Evolutionary conservation across 2,329 filamentous ascomycete genomes (phyloP).

Genomic region (Sphaerulina vaccinii): DNA sequence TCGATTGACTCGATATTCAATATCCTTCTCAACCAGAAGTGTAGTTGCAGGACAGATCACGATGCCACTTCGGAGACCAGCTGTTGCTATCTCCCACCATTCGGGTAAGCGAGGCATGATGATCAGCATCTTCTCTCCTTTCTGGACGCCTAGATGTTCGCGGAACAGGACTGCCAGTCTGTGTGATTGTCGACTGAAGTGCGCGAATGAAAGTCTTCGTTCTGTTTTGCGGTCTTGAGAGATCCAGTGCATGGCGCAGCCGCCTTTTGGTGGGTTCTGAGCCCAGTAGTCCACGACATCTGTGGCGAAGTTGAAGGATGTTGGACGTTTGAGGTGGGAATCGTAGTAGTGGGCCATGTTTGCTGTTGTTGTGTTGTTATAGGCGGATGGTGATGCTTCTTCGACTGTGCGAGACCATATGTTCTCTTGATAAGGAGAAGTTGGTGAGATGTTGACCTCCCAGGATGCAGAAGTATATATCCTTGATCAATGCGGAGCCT

Average conservation of each 20-base stretch:
- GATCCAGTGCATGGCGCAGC: constrained; percentile 42
- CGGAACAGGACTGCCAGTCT: constrained; percentile 39
- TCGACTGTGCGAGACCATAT: background rate
- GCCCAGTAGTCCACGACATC: constrained; percentile 46
- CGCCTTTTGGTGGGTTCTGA: constrained; percentile 26
- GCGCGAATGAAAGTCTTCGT: constrained; percentile 36
- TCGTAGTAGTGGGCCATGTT: constrained; percentile 33
- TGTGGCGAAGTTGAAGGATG: constrained; percentile 43
- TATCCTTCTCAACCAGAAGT: constrained; percentile 42
- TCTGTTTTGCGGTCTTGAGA: constrained; percentile 36
- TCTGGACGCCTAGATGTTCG: constrained; percentile 34
- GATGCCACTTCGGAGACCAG: constrained; percentile 39
- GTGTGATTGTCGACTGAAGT: constrained; percentile 41
- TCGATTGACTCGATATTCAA: constrained; percentile 39
- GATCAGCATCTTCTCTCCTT: constrained; percentile 40
- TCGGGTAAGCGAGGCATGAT: constrained; percentile 40
- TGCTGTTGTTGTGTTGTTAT: background rate
- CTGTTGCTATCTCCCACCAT: constrained; percentile 45
- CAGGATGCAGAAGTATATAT: background rate
- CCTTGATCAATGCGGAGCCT: constrained; percentile 1
- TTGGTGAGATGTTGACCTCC: background rate
- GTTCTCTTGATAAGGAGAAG: background rate
- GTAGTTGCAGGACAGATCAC: constrained; percentile 43
- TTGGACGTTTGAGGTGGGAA: constrained; percentile 23
- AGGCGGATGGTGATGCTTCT: background rate